A percentile compares a stretch with the other conserved stretches of the same genome.
Conservation (phyloP, 2,329 filamentous ascomycete genomes). For the Cladosporium sp. region DNA sequence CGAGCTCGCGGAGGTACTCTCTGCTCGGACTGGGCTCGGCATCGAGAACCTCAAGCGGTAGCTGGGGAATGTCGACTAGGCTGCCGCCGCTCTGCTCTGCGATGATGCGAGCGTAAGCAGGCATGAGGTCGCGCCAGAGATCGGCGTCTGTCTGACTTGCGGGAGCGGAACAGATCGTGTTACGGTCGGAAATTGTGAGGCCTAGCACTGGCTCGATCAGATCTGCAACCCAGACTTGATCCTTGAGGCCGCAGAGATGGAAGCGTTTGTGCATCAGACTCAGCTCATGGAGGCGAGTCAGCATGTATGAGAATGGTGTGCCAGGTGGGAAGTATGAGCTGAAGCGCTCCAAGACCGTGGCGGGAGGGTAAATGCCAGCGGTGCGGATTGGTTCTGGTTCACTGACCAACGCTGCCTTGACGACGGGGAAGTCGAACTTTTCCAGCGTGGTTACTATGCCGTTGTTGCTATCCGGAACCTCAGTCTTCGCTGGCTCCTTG, state of each 20-base stretch:
- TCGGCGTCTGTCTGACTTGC: slow-evolving; percentile 55
- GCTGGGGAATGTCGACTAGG: slow-evolving; percentile 67
- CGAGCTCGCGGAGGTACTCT: slow-evolving; percentile 67
- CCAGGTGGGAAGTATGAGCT: slow-evolving; percentile 76
- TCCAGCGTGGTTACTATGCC: slow-evolving; percentile 82
- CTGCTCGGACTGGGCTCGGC: slow-evolving; percentile 44
- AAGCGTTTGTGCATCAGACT: slow-evolving; percentile 65
- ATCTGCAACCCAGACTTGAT: slow-evolving; percentile 68
- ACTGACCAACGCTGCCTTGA: slow-evolving; percentile 63
- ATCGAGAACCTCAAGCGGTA: slow-evolving; percentile 76
- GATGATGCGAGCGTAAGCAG: slow-evolving; percentile 68
- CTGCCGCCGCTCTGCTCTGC: slow-evolving; percentile 66
- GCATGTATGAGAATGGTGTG: slow-evolving; percentile 80
- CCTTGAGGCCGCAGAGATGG: slow-evolving; percentile 65
- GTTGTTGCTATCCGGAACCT: slow-evolving; percentile 35
- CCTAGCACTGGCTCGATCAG: slow-evolving; percentile 68
- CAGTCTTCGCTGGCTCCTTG: slow-evolving; percentile 25
- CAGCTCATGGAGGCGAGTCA: slow-evolving; percentile 72
- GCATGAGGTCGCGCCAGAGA: slow-evolving; percentile 52
- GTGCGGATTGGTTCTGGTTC: slow-evolving; percentile 66
- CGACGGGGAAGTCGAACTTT: slow-evolving; percentile 61
- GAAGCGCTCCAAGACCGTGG: slow-evolving; percentile 71
- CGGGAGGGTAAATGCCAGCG: slow-evolving; percentile 75
- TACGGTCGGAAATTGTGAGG: slow-evolving; percentile 71
- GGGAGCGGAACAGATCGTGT: slow-evolving; percentile 74